phyloP scores from a whole-genome alignment of 805 yeast species.

The Scheffersomyces stipitis region DNA sequence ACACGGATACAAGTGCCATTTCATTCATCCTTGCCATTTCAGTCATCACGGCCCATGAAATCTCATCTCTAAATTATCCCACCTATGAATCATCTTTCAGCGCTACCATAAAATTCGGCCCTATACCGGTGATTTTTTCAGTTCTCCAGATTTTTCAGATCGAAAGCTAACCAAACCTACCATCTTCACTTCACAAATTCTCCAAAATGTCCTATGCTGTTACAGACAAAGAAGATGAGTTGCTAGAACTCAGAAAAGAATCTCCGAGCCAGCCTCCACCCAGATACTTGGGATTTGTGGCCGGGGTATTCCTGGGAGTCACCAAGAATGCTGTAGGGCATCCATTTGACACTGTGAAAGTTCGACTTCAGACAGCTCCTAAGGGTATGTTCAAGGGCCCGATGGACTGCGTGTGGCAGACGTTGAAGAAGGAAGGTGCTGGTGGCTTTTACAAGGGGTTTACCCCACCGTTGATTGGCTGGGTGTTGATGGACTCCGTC shows the following conservation, averaged over 20 bases:
- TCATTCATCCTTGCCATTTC: no score
- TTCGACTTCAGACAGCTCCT: constrained; percentile 72
- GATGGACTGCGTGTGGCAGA: constrained; percentile 72
- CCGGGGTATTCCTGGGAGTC: constrained; percentile 86
- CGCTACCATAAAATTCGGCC: no score
- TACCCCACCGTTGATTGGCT: constrained; percentile 89
- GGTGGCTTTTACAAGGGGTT: constrained; percentile 85
- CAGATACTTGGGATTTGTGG: constrained; percentile 71
- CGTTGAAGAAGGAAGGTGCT: constrained; percentile 71
- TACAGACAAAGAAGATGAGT: constrained; percentile 25
- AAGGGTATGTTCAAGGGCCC: constrained; percentile 71
- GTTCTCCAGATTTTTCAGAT: no score
- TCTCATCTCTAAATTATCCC: no score
- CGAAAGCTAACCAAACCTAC: no score
- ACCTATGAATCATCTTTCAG: no score
- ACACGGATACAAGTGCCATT: no score
- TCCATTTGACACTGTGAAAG: constrained; percentile 90
- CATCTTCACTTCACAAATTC: no score
- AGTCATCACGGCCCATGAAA: no score
- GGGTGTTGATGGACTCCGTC: constrained; percentile 92
- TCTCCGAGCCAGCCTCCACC: constrained; percentile 37
- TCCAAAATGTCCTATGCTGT: constrained; percentile 26
- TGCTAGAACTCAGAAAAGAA: constrained; percentile 10
- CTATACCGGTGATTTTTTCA: no score
- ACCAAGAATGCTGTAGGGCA: constrained; percentile 90